Conservation (phyloP, 495 filamentous ascomycete genomes). For the Aspergillus homomorphus region DNA sequence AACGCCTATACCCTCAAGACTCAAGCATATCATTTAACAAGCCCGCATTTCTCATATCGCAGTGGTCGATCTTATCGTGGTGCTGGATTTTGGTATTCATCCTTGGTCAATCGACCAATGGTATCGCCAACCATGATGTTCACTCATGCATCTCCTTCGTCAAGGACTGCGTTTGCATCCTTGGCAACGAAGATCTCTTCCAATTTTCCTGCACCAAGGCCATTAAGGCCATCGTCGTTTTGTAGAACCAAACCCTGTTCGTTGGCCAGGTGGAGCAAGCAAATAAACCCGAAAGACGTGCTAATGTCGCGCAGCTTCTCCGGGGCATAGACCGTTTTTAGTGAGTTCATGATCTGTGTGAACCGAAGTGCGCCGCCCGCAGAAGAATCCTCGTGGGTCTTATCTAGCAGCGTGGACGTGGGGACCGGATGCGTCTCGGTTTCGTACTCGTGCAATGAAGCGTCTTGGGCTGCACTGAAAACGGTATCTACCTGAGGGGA, state of each 20-base stretch:
- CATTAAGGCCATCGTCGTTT: constrained; percentile 41
- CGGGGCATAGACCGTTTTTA: constrained; percentile 82
- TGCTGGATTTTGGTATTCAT: constrained; percentile 27
- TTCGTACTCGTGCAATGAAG: constrained; percentile 26
- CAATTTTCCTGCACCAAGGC: constrained; percentile 26
- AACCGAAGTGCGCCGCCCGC: constrained; percentile 66
- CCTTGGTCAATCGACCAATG: not conserved
- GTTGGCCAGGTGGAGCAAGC: constrained; percentile 90
- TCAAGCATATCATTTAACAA: constrained; percentile 7
- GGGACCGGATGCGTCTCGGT: constrained; percentile 27
- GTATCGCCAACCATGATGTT: not conserved
- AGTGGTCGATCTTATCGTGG: constrained; percentile 11
- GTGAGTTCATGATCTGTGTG: constrained; percentile 82
- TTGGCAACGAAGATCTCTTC: constrained; percentile 46
- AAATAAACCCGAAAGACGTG: constrained; percentile 97
- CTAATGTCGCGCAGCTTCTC: constrained; percentile 89
- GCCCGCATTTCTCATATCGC: constrained; percentile 15
- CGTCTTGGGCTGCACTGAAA: constrained; percentile 21
- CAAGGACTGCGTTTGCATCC: constrained; percentile 40
- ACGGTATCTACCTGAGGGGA: constrained; percentile 27
- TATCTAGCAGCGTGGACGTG: constrained; percentile 32
- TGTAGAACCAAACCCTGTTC: constrained; percentile 81
- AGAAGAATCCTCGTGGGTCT: constrained; percentile 15
- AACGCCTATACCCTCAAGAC: constrained; percentile 31
- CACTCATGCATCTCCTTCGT: constrained; percentile 35